Percentiles rank a stretch among this genome's conserved stretches.
These are phyloP conservation scores for Bidens hawaiensis DNA, from an alignment of 140 eudicot species.

Conservation along the genomic window DNA sequence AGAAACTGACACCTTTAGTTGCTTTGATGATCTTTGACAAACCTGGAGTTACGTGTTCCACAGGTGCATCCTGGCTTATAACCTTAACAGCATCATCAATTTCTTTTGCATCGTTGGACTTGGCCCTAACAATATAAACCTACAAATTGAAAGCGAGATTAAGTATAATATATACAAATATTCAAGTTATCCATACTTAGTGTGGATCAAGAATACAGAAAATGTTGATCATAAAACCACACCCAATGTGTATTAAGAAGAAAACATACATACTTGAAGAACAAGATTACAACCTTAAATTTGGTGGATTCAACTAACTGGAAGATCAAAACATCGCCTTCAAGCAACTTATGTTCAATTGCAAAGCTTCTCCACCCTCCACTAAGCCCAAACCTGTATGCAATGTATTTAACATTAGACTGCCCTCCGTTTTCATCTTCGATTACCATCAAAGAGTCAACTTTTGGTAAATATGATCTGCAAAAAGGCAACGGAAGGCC, in stretches of 20 bases:
- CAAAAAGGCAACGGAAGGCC: conserved; percentile 71
- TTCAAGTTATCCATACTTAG: background rate
- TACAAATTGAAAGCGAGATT: conserved; percentile 18
- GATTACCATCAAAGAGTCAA: conserved; percentile 28
- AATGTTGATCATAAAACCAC: background rate
- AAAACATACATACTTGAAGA: conserved; percentile 6
- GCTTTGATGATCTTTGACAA: background rate
- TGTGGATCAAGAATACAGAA: background rate
- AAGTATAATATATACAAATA: background rate
- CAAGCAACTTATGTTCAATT: conserved; percentile 51
- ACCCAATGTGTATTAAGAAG: conserved; percentile 1
- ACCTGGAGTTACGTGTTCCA: conserved; percentile 42
- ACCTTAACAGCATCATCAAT: conserved; percentile 54
- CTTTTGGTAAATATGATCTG: conserved; percentile 49
- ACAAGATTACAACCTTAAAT: conserved; percentile 50
- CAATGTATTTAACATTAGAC: conserved; percentile 43
- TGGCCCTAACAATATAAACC: conserved; percentile 61
- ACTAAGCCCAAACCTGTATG: conserved; percentile 59
- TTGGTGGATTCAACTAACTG: conserved; percentile 55
- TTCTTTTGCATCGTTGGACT: conserved; percentile 41
- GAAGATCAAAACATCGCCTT: conserved; percentile 76
- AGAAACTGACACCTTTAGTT: background rate
- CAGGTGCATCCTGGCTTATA: conserved; percentile 23
- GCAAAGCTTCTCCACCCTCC: conserved; percentile 83
- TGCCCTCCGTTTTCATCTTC: conserved; percentile 63